These are phyloP conservation scores for Cladophialophora chaetospira DNA, from an alignment of 2,329 filamentous ascomycete genomes.

Conservation along the genomic window DNA sequence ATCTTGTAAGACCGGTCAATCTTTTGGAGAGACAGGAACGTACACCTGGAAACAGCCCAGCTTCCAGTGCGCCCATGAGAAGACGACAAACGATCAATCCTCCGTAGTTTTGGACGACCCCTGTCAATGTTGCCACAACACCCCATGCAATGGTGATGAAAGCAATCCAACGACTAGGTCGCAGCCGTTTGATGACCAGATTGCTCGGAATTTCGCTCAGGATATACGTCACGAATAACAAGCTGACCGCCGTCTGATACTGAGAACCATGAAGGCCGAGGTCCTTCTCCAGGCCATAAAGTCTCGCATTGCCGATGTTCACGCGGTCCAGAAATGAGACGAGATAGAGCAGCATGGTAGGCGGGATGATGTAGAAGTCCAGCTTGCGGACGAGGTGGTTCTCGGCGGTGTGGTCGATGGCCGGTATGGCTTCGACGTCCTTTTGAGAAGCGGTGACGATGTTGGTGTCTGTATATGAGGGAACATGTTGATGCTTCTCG, in stretches of 20 bases:
- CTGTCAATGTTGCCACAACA: constrained; percentile 54
- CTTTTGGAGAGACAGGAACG: too few species aligned
- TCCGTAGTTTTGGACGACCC: constrained; percentile 49
- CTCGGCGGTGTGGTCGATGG: constrained; percentile 31
- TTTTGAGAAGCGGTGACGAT: constrained; percentile 9
- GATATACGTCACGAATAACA: constrained; percentile 66
- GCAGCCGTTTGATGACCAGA: constrained; percentile 48
- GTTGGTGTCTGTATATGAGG: not conserved
- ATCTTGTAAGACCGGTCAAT: too few species aligned
- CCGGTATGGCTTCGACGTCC: constrained; percentile 13
- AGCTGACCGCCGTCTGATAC: constrained; percentile 68
- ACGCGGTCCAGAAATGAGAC: constrained; percentile 58
- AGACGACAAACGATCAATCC: constrained; percentile 52
- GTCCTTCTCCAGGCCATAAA: constrained; percentile 47
- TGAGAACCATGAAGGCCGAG: constrained; percentile 53
- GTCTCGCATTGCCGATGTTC: constrained; percentile 51
- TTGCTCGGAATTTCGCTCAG: constrained; percentile 42
- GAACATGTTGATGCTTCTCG: constrained; percentile 5
- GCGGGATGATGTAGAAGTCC: constrained; percentile 45
- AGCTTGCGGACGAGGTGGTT: constrained; percentile 41
- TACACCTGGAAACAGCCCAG: constrained; percentile 44
- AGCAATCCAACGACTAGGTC: constrained; percentile 57
- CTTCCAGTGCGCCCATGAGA: constrained; percentile 48
- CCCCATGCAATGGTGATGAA: constrained; percentile 43
- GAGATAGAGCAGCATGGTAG: constrained; percentile 59